Conservation (phyloP, 805 yeast genomes). For the Metschnikowia reukaufii region DNA sequence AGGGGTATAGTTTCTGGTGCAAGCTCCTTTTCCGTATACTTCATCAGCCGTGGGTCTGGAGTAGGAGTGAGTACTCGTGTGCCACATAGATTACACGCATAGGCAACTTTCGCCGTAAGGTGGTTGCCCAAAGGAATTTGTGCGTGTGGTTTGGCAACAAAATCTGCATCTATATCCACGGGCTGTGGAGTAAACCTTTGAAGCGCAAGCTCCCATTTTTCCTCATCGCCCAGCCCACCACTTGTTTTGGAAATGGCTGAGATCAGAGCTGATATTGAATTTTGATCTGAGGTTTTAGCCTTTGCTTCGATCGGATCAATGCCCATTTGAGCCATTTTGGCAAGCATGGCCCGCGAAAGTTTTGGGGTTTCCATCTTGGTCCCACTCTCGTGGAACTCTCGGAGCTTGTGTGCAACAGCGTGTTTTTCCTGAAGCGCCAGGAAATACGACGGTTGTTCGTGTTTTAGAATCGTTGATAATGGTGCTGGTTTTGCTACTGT, state of each 20-base stretch:
- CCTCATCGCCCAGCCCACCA: slow-evolving; percentile 8
- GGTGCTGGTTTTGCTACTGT: slow-evolving; percentile 20
- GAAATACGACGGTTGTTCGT: slow-evolving; percentile 14
- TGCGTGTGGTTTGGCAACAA: not conserved
- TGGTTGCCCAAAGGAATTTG: slow-evolving; percentile 27
- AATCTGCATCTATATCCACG: slow-evolving; percentile 14
- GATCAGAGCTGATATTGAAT: too few relatives aligned
- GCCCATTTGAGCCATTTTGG: slow-evolving; percentile 11
- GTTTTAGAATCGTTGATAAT: slow-evolving; percentile 15
- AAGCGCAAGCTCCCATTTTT: slow-evolving; percentile 7
- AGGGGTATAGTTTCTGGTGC: slow-evolving; percentile 38
- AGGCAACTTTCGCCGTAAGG: slow-evolving; percentile 26
- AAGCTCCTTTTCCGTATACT: slow-evolving; percentile 30
- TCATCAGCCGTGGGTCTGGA: slow-evolving; percentile 28
- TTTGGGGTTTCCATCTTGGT: not conserved
- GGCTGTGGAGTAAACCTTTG: slow-evolving; percentile 4
- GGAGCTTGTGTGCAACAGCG: slow-evolving; percentile 6
- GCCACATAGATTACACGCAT: slow-evolving; percentile 32
- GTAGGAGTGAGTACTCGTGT: slow-evolving; percentile 28
- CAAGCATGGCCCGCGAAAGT: slow-evolving; percentile 3
- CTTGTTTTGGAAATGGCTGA: not conserved
- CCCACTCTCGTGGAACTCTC: not conserved
- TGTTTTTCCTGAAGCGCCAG: slow-evolving; percentile 13
- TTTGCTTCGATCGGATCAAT: too few relatives aligned
- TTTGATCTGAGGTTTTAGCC: too few relatives aligned